These are phyloP conservation scores for Aegilops speltoides DNA, from an alignment of 176 grass and related monocot species.

Conservation along the genomic window DNA sequence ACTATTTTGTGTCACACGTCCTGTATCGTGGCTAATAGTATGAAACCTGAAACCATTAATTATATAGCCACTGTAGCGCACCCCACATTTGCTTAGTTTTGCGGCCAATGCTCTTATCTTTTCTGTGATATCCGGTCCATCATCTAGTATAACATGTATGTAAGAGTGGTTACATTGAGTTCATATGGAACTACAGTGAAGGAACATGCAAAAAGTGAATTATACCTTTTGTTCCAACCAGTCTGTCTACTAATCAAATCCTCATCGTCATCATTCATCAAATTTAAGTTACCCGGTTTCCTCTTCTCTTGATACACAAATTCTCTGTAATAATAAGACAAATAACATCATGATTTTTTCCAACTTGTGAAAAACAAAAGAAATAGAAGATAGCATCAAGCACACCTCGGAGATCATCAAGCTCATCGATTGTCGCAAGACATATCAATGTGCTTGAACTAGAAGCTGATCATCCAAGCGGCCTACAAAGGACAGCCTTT, in stretches of 20 bases:
- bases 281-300: not conserved
- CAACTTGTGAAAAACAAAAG: not conserved
- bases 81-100: slow-evolving; percentile 8
- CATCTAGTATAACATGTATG: not conserved
- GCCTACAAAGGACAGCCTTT: not conserved
- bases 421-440: not conserved
- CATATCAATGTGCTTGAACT: slow-evolving; percentile 8
- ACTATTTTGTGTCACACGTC: not conserved
- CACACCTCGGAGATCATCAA: slow-evolving; percentile 2
- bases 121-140: not conserved
- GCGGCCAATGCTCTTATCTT: not conserved
- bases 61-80: not conserved
- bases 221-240: slow-evolving; percentile 9
- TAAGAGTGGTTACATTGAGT: not conserved
- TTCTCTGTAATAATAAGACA: not conserved
- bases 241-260: not conserved
- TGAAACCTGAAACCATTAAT: not conserved
- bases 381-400: not conserved
- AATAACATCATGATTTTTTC: not conserved
- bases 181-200: not conserved
- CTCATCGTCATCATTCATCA: not conserved
- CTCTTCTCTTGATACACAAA: not conserved
- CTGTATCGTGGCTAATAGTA: not conserved
- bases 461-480: not conserved
- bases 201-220: not conserved